These are phyloP conservation scores for Debaryomyces psychrophilus DNA, from an alignment of 1,139 yeast species.

Conservation along the genomic window DNA sequence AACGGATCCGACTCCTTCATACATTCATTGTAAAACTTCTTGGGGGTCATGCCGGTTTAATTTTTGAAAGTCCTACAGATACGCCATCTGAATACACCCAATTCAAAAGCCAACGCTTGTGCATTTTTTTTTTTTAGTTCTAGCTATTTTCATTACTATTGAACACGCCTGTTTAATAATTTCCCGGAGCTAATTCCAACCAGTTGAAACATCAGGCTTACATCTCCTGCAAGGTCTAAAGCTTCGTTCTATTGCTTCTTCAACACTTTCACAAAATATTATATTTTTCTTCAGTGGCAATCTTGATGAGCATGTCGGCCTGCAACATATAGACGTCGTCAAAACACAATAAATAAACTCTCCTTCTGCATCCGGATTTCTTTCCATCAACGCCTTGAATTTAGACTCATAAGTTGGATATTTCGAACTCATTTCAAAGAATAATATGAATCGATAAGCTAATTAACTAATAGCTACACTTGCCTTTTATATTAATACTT, in stretches of 20 bases:
- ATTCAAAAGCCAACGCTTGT: slow-evolving; percentile 10
- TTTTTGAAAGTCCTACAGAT: slow-evolving; percentile 25
- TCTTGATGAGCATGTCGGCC: slow-evolving; percentile 15
- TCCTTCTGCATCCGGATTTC: slow-evolving; percentile 9
- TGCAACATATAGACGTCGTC: slow-evolving; percentile 14
- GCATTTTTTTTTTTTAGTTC: slow-evolving; percentile 6
- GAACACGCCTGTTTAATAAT: slow-evolving; percentile 11
- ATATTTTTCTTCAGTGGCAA: slow-evolving; percentile 13
- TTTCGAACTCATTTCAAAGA: not conserved
- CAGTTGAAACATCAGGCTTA: slow-evolving; percentile 11
- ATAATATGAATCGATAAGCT: not conserved
- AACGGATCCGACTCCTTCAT: slow-evolving; percentile 9
- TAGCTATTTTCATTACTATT: slow-evolving; percentile 8
- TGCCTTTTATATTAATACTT: not conserved
- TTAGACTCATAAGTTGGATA: slow-evolving; percentile 9
- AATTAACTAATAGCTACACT: not conserved
- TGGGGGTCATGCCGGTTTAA: slow-evolving; percentile 23
- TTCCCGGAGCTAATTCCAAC: slow-evolving; percentile 15
- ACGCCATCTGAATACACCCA: slow-evolving; percentile 28
- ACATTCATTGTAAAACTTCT: slow-evolving; percentile 18
- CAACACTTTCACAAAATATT: slow-evolving; percentile 8
- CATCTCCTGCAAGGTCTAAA: slow-evolving; percentile 16
- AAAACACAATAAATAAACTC: slow-evolving; percentile 10
- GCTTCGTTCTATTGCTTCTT: slow-evolving; percentile 9
- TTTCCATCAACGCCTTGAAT: slow-evolving; percentile 8